These are phyloP conservation scores for Durusdinium trenchii DNA, from an alignment of 73 alveolate species.

Conservation along the genomic window DNA sequence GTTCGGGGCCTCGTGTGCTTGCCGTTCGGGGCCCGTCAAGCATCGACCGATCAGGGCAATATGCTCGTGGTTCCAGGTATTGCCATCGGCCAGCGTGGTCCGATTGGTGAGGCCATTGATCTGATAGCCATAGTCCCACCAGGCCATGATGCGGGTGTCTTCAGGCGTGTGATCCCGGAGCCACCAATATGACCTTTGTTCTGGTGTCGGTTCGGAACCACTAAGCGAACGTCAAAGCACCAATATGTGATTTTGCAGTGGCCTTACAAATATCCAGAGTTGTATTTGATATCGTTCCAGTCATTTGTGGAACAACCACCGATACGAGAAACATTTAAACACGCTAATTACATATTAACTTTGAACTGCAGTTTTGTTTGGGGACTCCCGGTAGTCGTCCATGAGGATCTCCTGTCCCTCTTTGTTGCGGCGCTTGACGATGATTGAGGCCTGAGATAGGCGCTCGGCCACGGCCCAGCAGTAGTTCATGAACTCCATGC, in stretches of 20 bases:
- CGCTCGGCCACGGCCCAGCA: slow-evolving; percentile 86
- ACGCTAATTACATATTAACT: no score
- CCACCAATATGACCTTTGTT: slow-evolving; percentile 93
- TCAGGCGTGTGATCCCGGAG: slow-evolving; percentile 67
- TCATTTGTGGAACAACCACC: no score
- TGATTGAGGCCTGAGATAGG: slow-evolving; percentile 87
- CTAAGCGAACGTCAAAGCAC: no score
- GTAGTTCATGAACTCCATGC: slow-evolving; percentile 71
- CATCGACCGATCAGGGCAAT: slow-evolving; percentile 97
- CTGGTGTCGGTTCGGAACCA: no score
- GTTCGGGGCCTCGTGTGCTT: slow-evolving; percentile 51
- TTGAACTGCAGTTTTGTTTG: background rate
- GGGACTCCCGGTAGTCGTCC: slow-evolving; percentile 90
- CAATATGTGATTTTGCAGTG: no score
- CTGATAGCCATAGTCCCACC: slow-evolving; percentile 98
- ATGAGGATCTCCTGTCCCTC: slow-evolving; percentile 65
- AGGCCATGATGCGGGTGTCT: slow-evolving; percentile 92
- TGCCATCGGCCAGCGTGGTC: slow-evolving; percentile 97
- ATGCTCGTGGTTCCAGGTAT: slow-evolving; percentile 97
- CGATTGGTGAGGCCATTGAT: slow-evolving; percentile 98
- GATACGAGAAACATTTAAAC: no score
- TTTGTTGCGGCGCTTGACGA: slow-evolving; percentile 41
- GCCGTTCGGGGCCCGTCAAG: slow-evolving; percentile 72
- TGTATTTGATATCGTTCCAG: no score
- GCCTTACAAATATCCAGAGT: no score